These are phyloP conservation scores for Kondoa malvinella DNA, from an alignment of 768 basidiomycete species.

Conservation along the genomic window DNA sequence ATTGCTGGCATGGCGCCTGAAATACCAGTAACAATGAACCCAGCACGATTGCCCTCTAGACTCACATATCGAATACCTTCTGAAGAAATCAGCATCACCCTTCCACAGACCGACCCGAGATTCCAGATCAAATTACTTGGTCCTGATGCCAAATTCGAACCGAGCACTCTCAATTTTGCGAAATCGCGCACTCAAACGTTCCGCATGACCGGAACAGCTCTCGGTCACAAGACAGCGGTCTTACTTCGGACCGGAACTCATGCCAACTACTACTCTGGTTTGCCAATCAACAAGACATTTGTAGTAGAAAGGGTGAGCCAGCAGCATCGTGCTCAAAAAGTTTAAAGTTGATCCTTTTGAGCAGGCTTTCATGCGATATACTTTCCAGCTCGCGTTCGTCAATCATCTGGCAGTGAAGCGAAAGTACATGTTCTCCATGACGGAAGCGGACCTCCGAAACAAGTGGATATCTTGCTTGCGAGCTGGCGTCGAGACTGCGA, in stretches of 20 bases:
- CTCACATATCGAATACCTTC: constrained; percentile 78
- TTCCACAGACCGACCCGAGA: constrained; percentile 67
- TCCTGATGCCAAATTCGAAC: constrained; percentile 63
- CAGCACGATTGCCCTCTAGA: constrained; percentile 44
- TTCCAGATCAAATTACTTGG: constrained; percentile 70
- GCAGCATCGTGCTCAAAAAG: neutral
- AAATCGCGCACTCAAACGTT: constrained; percentile 70
- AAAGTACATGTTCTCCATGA: constrained; percentile 87
- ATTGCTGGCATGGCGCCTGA: constrained; percentile 25
- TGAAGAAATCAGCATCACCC: constrained; percentile 66
- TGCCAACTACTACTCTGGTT: constrained; percentile 60
- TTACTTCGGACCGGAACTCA: constrained; percentile 70
- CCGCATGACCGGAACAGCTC: constrained; percentile 65
- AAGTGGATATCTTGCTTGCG: constrained; percentile 42
- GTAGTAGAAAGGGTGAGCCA: constrained; percentile 47
- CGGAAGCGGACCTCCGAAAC: constrained; percentile 56
- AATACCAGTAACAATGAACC: constrained; percentile 24
- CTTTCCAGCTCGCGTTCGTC: constrained; percentile 78
- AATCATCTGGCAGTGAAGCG: constrained; percentile 43
- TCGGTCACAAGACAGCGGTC: constrained; percentile 66
- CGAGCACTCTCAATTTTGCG: constrained; percentile 59
- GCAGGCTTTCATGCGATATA: constrained; percentile 83
- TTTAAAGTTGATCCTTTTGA: neutral
- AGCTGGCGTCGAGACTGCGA: constrained; percentile 12
- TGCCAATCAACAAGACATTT: constrained; percentile 61